Evolutionary conservation across 176 grass and related monocot species (phyloP).

Genomic region (Musa beccarii): DNA sequence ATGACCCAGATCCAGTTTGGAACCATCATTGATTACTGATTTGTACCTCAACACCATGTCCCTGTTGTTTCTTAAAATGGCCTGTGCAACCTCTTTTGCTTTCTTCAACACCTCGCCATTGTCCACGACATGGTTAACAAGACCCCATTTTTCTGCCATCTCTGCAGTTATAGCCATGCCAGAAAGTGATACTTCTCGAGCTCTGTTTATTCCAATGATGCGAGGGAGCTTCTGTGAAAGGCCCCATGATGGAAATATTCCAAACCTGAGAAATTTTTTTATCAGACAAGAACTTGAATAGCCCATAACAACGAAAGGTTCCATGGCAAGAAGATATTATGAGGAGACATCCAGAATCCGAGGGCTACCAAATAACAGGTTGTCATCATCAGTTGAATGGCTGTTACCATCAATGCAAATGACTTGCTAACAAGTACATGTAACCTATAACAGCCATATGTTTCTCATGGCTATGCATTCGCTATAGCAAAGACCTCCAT

Average conservation of each 20-base stretch:
- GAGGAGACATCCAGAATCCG: background rate
- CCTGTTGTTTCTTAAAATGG: slow-evolving; percentile 62
- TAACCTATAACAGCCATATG: no score
- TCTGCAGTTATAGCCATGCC: slow-evolving; percentile 61
- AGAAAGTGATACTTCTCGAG: slow-evolving; percentile 68
- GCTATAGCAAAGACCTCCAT: no score
- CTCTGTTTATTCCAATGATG: slow-evolving; percentile 66
- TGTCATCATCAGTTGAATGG: no score
- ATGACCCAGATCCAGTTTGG: slow-evolving; percentile 52
- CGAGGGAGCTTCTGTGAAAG: slow-evolving; percentile 90
- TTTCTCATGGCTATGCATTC: no score
- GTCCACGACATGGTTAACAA: slow-evolving; percentile 73
- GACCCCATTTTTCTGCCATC: slow-evolving; percentile 81
- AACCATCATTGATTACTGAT: slow-evolving; percentile 84
- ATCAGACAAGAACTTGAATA: background rate
- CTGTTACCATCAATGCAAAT: no score
- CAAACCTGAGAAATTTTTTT: slow-evolving; percentile 47
- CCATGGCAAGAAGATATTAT: background rate
- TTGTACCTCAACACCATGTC: slow-evolving; percentile 71
- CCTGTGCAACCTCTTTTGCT: slow-evolving; percentile 49
- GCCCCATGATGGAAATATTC: slow-evolving; percentile 94
- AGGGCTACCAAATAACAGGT: no score
- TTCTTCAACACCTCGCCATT: slow-evolving; percentile 55
- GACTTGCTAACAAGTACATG: no score
- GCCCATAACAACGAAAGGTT: background rate